phyloP scores from a whole-genome alignment of 2,329 filamentous ascomycete genomes.

The Coniosporium tulheliwenetii region DNA sequence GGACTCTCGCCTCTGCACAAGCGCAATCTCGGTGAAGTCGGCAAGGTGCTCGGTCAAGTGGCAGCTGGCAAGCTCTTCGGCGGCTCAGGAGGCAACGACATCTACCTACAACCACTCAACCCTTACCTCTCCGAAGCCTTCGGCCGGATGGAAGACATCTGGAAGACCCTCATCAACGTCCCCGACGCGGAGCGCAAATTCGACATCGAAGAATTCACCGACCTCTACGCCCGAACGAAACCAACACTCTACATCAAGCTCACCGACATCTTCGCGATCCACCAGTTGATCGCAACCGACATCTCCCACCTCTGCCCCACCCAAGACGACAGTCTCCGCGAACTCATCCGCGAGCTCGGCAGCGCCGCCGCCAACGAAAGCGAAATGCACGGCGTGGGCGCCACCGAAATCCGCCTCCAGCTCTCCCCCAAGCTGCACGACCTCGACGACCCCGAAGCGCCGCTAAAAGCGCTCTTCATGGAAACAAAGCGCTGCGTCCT shows the following conservation, averaged over 20 bases:
- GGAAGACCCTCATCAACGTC: slow-evolving; percentile 63
- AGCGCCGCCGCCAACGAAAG: slow-evolving; percentile 94
- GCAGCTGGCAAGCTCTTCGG: slow-evolving; percentile 81
- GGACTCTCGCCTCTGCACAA: slow-evolving; percentile 82
- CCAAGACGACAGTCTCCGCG: slow-evolving; percentile 75
- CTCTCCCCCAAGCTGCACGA: slow-evolving; percentile 81
- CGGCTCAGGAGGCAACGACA: slow-evolving; percentile 51
- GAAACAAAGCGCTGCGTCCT: slow-evolving; percentile 94
- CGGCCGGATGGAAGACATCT: slow-evolving; percentile 60
- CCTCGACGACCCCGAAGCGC: slow-evolving; percentile 81
- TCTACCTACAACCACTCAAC: slow-evolving; percentile 91
- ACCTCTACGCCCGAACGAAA: slow-evolving; percentile 89
- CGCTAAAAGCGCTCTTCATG: slow-evolving; percentile 87
- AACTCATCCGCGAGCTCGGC: slow-evolving; percentile 84
- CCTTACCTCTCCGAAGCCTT: slow-evolving; percentile 78
- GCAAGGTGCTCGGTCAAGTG: slow-evolving; percentile 81
- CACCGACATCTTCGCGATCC: slow-evolving; percentile 91
- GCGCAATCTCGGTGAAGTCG: slow-evolving; percentile 77
- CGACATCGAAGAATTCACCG: slow-evolving; percentile 97
- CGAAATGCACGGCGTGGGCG: slow-evolving; percentile 75
- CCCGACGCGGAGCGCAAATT: slow-evolving; percentile 81
- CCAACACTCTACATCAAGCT: slow-evolving; percentile 99
- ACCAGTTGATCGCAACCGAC: slow-evolving; percentile 71
- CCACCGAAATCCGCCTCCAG: slow-evolving; percentile 80
- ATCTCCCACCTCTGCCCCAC: slow-evolving; percentile 61